Evolutionary conservation across 139 green algal genomes (phyloP), one percentile per base, ranked within the genome.

Genomic region (Closterium sp.): DNA sequence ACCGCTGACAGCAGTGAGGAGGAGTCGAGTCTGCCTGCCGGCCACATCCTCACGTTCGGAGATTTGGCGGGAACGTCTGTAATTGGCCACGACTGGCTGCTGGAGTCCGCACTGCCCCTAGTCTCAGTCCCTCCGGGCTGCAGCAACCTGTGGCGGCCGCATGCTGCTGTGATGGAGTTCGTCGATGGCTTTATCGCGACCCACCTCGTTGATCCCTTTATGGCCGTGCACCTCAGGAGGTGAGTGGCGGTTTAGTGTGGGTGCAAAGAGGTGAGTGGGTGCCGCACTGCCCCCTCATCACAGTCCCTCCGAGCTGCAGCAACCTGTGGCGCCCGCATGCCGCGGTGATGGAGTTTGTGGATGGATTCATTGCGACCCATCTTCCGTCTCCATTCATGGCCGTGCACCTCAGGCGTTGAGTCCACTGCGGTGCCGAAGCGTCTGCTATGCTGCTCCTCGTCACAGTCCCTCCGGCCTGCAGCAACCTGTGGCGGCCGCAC

Each of bases 131-230:
- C 50, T 24, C 84, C 11, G n/a, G 84, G 1, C 22, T 87, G 84
- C 84, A 87, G 84, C 84, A 87, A 87, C 84, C 84, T 87, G 84
- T 87, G 84, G 84, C 84, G 84, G 17, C 84, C 84, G 84, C 84
- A 87, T 19, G 84, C 84, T 19, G 84, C 84, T 31, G 7, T 87
- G 4, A 87, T 87, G 84, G n/a, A 13, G n/a, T 87, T 87, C 28
- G 84, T 87, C 6, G 28, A 87, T 31, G 84, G 84, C 22, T 31
- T 87, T 4, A 31, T 87, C 13, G 84, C n/a, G 4, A 29, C 84
- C 1, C n/a, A 30, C 28, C 84, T 87, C 2, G 6, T 2, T 5
- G 32, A 21, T 22, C n/a, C 9, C 9, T 87, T 30, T 9, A 31
- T 30, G n/a, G 84, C 84, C 0, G 84, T 87, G 84, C 84, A 87